These are phyloP conservation scores for Hordeum pubiflorum DNA, from an alignment of 202 grass and related monocot genomes.

Conservation along the genomic window DNA sequence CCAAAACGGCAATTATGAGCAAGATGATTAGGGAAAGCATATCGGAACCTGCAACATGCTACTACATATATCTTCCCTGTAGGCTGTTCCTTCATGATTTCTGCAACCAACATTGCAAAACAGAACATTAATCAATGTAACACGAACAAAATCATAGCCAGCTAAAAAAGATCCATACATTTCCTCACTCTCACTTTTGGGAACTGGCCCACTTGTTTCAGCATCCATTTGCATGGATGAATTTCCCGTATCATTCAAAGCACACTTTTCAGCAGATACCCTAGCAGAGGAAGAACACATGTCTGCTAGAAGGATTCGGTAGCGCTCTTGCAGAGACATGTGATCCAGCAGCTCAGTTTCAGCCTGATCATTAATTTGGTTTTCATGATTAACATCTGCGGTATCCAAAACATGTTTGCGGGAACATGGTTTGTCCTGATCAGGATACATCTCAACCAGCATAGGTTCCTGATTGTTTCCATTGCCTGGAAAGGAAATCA, in stretches of 20 bases:
- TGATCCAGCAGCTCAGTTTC: constrained; percentile 39
- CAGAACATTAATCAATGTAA: neutral
- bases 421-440: constrained; percentile 8
- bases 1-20: neutral
- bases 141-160: neutral
- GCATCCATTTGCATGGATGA: neutral
- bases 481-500: constrained; percentile 12
- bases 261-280: constrained; percentile 15
- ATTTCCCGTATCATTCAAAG: neutral
- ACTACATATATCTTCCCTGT: constrained; percentile 29
- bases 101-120: constrained; percentile 25
- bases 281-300: constrained; percentile 13
- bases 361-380: neutral
- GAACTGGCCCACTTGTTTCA: constrained; percentile 19
- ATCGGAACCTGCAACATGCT: constrained; percentile 33
- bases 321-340: constrained; percentile 40
- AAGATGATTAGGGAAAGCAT: constrained; percentile 9
- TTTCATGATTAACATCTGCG: neutral
- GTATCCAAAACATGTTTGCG: neutral
- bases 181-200: constrained; percentile 30
- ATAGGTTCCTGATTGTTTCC: neutral
- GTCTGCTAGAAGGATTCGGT: constrained; percentile 25
- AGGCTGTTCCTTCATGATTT: constrained; percentile 14
- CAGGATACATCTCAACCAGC: neutral
- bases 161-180: constrained; percentile 17